Evolutionary conservation across 2,329 filamentous ascomycete genomes (phyloP).

Genomic region (Penicillium sp.): DNA sequence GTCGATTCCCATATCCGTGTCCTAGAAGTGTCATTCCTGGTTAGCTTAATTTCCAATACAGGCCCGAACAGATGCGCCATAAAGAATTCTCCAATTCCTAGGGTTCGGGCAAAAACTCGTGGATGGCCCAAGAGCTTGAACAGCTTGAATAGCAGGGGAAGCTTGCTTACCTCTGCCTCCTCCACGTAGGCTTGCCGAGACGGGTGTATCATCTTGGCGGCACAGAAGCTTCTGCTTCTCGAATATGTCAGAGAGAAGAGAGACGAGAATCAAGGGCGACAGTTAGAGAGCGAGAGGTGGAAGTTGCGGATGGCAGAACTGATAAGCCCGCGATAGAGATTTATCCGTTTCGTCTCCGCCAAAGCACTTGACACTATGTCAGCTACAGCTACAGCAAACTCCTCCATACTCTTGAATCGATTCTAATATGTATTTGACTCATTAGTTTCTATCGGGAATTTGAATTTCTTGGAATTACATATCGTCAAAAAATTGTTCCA

Average conservation of each 20-base stretch:
- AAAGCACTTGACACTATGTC: not conserved
- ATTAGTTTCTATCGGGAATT: too few species aligned
- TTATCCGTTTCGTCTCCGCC: slow-evolving; percentile 1
- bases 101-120: not conserved
- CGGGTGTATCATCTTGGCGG: slow-evolving; percentile 68
- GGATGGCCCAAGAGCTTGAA: not conserved
- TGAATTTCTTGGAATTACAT: too few species aligned
- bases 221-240: slow-evolving; percentile 14
- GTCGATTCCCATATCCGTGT: slow-evolving; percentile 61
- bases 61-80: not conserved
- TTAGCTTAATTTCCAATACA: not conserved
- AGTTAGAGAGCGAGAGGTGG: not conserved
- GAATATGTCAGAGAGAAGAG: not conserved
- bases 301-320: slow-evolving; percentile 24
- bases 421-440: too few species aligned
- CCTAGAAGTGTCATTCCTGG: slow-evolving; percentile 34
- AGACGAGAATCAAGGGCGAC: not conserved
- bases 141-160: not conserved
- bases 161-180: slow-evolving; percentile 67
- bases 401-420: too few species aligned
- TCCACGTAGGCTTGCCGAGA: slow-evolving; percentile 92
- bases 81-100: not conserved
- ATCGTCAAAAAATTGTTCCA: too few species aligned
- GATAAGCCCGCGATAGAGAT: slow-evolving; percentile 12
- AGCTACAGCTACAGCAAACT: too few species aligned